Base-by-base conservation (phyloP, 1,284 basidiomycete genomes). In the Anthracocystis setariae region DNA sequence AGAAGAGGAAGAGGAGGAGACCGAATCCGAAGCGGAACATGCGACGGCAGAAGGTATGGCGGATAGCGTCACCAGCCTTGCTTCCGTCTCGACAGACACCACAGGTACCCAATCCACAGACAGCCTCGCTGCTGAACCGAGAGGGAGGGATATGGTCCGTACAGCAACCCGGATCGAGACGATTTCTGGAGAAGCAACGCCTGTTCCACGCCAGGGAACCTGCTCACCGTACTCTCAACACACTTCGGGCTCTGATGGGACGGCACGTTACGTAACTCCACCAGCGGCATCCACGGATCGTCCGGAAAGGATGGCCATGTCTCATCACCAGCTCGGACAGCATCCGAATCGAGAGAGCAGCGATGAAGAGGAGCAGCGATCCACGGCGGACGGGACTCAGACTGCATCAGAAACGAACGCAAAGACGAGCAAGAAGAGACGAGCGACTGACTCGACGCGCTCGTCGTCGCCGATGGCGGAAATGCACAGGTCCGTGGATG, bases 91-190 rank as follows among this genome's bases (percentile, higher is more conserved):
- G 33, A 47, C 48, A 5, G 55, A 58, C 1, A 35, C 45, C 5
- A 42, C 40, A 5, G 40, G 40, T 9, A 21, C 18, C 9, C 20
- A 21, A 42, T 63, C 63, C 23, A 25, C 24, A 3, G 59, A 45
- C 10, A 60, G 59, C 25, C 15, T 46, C 2, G 21, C 52, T 1
- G 20, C 39, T 8, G 68, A 72, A 40, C 57, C 63, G 2, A 47
- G 72, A 43, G 72, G 72, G 3, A 44, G 72, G 25, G 72, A 74
- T 33, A 74, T 74, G 72, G 53, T 59, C 0, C 46, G 72, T 12
- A 74, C 50, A 15, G 66, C 72, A 10, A 61, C n/a, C 8, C 56
- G 64, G 0, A 44, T 68, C 20, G 64, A 60, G 21, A 40, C 52
- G 24, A 42, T 32, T 3, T 61, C 57, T 2, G 55, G 48, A 1